Conservation (phyloP, 2,329 filamentous ascomycete genomes). For the Rachicladosporium sp. region DNA sequence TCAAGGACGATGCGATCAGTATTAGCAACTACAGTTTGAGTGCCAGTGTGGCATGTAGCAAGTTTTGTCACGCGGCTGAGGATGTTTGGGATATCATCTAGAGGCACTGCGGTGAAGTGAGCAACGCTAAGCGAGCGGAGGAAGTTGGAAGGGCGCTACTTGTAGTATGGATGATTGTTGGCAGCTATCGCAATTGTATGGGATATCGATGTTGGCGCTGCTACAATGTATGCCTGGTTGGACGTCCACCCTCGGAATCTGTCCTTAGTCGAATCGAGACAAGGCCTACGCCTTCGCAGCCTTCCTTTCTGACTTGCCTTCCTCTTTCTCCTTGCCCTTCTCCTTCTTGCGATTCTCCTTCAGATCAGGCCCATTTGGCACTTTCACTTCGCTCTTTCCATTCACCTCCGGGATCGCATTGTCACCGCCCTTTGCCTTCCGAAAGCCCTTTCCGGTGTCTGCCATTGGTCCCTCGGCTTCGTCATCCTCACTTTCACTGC, state of each 20-base stretch:
- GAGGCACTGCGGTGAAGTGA: slow-evolving; percentile 11
- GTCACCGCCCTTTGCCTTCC: slow-evolving; percentile 14
- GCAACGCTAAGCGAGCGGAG: too few relatives aligned
- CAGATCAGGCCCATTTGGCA: slow-evolving; percentile 24
- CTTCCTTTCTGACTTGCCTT: slow-evolving; percentile 10
- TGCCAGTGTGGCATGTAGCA: slow-evolving; percentile 96
- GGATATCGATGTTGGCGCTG: too few relatives aligned
- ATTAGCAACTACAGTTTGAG: slow-evolving; percentile 98
- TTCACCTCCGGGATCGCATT: slow-evolving; percentile 30
- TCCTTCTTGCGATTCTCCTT: slow-evolving; percentile 20
- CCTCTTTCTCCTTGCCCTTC: slow-evolving; percentile 25
- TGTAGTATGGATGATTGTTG: too few relatives aligned
- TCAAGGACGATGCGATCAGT: slow-evolving; percentile 92
- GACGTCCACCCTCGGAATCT: too few relatives aligned
- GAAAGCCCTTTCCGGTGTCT: slow-evolving; percentile 13
- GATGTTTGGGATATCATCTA: slow-evolving; percentile 92
- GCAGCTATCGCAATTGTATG: too few relatives aligned
- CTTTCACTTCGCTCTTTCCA: slow-evolving; percentile 28
- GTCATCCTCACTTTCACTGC: slow-evolving; percentile 31
- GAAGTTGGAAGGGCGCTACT: too few relatives aligned
- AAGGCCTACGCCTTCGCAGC: too few relatives aligned
- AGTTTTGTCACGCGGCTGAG: slow-evolving; percentile 97
- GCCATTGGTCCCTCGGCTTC: slow-evolving; percentile 20
- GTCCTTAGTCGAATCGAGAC: too few relatives aligned
- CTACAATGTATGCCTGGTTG: too few relatives aligned